These are phyloP conservation scores for Boehmeria nivea DNA, from an alignment of 306 rosid species.

Conservation along the genomic window DNA sequence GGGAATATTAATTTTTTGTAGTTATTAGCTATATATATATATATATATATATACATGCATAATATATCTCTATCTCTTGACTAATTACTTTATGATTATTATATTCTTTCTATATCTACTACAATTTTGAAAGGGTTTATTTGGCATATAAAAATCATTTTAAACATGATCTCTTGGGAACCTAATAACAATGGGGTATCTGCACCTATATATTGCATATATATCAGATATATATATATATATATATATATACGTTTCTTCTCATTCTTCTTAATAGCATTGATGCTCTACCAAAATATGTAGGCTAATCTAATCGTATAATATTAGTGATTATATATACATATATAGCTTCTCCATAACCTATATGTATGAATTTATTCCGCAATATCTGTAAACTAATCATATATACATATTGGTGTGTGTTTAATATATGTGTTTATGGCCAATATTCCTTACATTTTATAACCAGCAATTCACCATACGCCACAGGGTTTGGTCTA, in stretches of 20 bases:
- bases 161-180: neutral
- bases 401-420: neutral
- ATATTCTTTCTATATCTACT: neutral
- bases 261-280: constrained; percentile 4
- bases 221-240: neutral
- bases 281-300: constrained; percentile 6
- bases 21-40: neutral
- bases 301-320: constrained; percentile 5
- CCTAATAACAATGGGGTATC: neutral
- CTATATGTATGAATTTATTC: constrained; percentile 27
- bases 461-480: constrained; percentile 11
- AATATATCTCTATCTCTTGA: too few species aligned
- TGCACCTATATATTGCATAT: constrained; percentile 2
- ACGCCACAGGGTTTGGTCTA: neutral
- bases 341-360: constrained; percentile 9
- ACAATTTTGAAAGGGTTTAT: neutral
- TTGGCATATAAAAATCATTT: neutral
- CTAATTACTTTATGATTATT: neutral
- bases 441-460: constrained; percentile 21
- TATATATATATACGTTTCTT: too few species aligned
- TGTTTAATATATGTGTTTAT: neutral
- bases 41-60: neutral
- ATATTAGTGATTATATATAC: neutral
- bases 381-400: constrained; percentile 9
- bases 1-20: neutral